A percentile compares a stretch with the other conserved stretches of the same genome.
These are phyloP conservation scores for Lepidium didymum DNA, from an alignment of 345 rosid species.

Conservation along the genomic window DNA sequence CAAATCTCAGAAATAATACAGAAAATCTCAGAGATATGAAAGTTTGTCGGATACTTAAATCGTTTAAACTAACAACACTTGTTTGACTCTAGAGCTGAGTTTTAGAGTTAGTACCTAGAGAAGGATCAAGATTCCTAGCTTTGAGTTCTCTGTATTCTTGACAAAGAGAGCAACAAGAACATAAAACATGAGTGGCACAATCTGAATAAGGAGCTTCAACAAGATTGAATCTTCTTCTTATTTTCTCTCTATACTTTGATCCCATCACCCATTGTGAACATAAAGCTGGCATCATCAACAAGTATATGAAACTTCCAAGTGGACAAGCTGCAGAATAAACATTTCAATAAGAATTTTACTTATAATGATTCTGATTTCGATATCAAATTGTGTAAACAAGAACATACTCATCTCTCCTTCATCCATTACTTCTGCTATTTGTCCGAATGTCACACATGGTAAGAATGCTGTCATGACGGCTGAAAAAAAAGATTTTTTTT, in stretches of 20 bases:
- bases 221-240: constrained; percentile 35
- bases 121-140: constrained; percentile 37
- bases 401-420: constrained; percentile 43
- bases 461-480: constrained; percentile 33
- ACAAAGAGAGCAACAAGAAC: constrained; percentile 39
- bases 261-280: constrained; percentile 51
- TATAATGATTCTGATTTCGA: background rate
- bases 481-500: background rate
- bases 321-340: constrained; percentile 31
- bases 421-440: constrained; percentile 42
- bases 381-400: background rate
- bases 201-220: constrained; percentile 47
- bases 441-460: constrained; percentile 49
- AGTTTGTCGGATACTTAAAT: too few relatives aligned
- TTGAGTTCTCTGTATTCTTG: constrained; percentile 51
- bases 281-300: constrained; percentile 38
- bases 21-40: too few relatives aligned
- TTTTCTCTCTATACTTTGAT: constrained; percentile 41
- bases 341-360: background rate
- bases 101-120: constrained; percentile 32
- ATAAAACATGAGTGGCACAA: constrained; percentile 32
- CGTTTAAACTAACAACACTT: background rate
- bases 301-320: constrained; percentile 31
- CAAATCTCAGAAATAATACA: too few relatives aligned
- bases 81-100: background rate